Evolutionary conservation across 352 stramenopile genomes (phyloP), one percentile per base, ranked within the genome.

Genomic region (Phytophthora uliginosa): DNA sequence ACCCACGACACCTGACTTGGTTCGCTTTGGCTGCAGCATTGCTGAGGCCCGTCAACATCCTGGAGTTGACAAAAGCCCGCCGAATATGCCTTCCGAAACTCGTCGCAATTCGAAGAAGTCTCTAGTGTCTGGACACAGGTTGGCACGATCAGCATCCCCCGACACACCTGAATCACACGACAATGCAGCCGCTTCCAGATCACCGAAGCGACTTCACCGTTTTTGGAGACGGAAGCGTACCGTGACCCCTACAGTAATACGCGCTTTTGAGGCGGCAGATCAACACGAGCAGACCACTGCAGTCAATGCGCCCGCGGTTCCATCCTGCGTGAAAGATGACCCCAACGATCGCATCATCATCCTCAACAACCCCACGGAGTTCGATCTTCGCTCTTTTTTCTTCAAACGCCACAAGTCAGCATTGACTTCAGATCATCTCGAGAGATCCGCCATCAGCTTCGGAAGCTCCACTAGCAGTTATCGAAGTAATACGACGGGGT

Each of bases 361-460:
- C 36, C 61, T 78, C 17, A 78, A 78, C 45, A 78, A 75, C 22
- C 61, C 66, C 24, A 69, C 45, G 5, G 71, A 78, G 38, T 75
- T 68, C 24, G 67, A 78, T 42, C 57, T 78, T 12, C 71, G 71
- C 17, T 68, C 66, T 3, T 65, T 68, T 53, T 63, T 78, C 22
- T 75, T 75, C 40, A 64, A 47, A 17, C 66, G 66, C 7, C 56
- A 54, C 17, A 63, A 63, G 24, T 63, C 71, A 28, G 24, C 6
- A 10, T 42, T 31, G 17, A 28, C 60, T 12, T 61, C 26, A 2
- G 66, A 61, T 20, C 48, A 63, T 40, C 53, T 74, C 28, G 66
- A 74, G 28, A 68, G 56, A 53, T 75, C 66, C 6, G 71, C 42
- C 1, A 68, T 68, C 34, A 78, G 66, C 22, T 61, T 73, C 24